These are phyloP conservation scores for Heterobasidion irregulare DNA, from an alignment of 1,284 basidiomycete species.

Conservation along the genomic window DNA sequence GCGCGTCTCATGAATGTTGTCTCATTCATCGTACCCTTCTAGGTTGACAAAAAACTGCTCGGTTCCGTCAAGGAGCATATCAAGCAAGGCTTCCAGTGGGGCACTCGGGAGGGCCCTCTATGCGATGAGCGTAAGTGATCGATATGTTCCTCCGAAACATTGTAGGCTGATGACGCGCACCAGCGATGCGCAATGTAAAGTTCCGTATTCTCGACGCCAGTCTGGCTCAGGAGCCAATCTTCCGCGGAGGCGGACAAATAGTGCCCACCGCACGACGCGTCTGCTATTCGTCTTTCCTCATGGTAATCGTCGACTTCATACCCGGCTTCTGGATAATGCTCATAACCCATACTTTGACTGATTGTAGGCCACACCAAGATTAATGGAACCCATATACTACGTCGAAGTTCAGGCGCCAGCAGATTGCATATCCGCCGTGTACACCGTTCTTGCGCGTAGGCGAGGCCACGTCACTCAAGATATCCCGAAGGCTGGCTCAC, in stretches of 20 bases:
- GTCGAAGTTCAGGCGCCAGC: constrained; percentile 98
- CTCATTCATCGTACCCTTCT: constrained; percentile 2
- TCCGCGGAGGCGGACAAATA: constrained; percentile 96
- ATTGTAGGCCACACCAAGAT: constrained; percentile 73
- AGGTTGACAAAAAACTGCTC: constrained; percentile 92
- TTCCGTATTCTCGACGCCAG: constrained; percentile 92
- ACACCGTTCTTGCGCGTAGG: constrained; percentile 92
- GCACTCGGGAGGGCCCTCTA: constrained; percentile 91
- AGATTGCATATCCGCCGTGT: constrained; percentile 97
- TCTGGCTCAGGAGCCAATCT: constrained; percentile 91
- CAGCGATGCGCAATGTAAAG: constrained; percentile 97
- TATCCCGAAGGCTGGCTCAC: constrained; percentile 94
- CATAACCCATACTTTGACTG: background rate
- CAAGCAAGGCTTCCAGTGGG: constrained; percentile 99
- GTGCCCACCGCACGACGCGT: constrained; percentile 96
- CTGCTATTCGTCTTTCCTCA: constrained; percentile 98
- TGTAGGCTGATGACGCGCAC: constrained; percentile 1
- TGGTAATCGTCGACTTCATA: constrained; percentile 45
- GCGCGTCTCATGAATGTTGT: background rate
- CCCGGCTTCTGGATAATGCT: background rate
- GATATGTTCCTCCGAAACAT: constrained; percentile 1
- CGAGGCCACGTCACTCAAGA: constrained; percentile 98
- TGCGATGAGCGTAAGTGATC: constrained; percentile 90
- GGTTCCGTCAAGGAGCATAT: constrained; percentile 89
- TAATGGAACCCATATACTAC: constrained; percentile 97